Percentiles rank a stretch among this genome's conserved stretches.
phyloP scores from a whole-genome alignment of 495 filamentous ascomycete species.

The Astrothelium macrocarpum region DNA sequence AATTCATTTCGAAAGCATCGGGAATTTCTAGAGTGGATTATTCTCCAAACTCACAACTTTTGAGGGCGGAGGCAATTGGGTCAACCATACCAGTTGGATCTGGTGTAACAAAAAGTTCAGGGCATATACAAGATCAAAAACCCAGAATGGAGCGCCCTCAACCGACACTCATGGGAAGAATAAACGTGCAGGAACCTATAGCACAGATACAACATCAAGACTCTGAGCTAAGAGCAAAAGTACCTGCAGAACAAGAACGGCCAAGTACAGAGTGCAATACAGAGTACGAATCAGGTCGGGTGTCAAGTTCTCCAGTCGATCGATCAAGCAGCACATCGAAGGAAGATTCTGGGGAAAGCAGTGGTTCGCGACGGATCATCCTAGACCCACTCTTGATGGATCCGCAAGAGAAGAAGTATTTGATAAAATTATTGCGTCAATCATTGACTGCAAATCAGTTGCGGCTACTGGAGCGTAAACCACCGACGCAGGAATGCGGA shows the following conservation, averaged over 20 bases:
- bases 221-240: too few species aligned
- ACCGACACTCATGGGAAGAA: too few species aligned
- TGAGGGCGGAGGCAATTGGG: background rate
- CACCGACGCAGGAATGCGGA: background rate
- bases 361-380: background rate
- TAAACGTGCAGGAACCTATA: too few species aligned
- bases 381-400: background rate
- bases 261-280: too few species aligned
- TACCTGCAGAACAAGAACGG: too few species aligned
- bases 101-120: background rate
- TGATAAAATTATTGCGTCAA: background rate
- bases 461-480: background rate
- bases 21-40: background rate
- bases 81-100: background rate
- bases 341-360: background rate
- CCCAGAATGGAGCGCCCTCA: background rate
- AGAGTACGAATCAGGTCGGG: too few species aligned
- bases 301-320: too few species aligned
- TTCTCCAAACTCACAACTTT: background rate
- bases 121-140: background rate
- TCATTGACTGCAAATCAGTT: background rate
- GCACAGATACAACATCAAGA: too few species aligned
- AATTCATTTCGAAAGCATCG: conserved; percentile 3
- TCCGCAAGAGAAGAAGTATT: background rate
- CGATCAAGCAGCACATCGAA: too few species aligned